These are phyloP conservation scores for Solanum pinnatisectum DNA, from an alignment of 257 asterid genomes.

Conservation along the genomic window DNA sequence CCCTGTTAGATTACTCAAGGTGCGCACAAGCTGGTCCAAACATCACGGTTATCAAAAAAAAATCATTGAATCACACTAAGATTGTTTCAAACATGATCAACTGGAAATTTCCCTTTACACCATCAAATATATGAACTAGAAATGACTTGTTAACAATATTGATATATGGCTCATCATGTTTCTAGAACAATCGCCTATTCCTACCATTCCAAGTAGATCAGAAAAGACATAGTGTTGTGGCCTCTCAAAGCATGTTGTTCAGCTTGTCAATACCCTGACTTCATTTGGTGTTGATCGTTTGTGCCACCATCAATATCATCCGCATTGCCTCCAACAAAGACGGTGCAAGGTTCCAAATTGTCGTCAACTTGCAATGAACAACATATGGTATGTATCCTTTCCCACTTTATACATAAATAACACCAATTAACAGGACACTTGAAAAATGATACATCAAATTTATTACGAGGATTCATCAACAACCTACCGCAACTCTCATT, in stretches of 20 bases:
- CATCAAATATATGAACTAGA: background rate
- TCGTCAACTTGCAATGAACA: background rate
- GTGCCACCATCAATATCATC: background rate
- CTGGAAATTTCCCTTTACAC: background rate
- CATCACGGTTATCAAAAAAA: background rate
- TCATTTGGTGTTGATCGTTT: background rate
- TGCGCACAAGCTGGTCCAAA: background rate
- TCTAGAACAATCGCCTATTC: background rate
- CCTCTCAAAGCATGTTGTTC: background rate
- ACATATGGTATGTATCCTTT: background rate
- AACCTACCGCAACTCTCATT: background rate
- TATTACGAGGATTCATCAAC: background rate
- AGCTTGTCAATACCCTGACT: background rate
- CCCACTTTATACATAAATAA: background rate
- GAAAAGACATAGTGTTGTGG: background rate
- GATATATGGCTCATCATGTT: background rate
- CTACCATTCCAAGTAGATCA: background rate
- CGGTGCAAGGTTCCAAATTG: background rate
- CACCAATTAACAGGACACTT: background rate
- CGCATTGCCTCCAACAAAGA: background rate
- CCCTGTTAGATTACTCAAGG: background rate
- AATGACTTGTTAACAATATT: background rate
- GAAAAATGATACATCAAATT: background rate
- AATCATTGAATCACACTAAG: background rate
- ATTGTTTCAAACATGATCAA: background rate